Conservation (phyloP, 2,329 filamentous ascomycete species). For the Ophiostoma populinum region DNA sequence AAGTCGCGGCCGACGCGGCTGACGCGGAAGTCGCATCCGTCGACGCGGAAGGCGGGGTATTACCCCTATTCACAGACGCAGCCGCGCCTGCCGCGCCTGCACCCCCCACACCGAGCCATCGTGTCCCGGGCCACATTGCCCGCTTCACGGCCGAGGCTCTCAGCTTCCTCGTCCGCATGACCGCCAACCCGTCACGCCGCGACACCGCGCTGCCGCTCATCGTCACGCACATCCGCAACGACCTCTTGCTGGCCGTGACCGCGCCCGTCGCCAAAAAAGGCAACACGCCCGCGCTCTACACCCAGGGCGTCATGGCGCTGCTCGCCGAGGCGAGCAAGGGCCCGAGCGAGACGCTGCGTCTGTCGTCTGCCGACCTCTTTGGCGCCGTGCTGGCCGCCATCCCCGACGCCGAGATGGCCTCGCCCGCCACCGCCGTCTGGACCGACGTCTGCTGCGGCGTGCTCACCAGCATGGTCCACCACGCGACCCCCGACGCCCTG, state of each 20-base stretch:
- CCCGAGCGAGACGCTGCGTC: constrained; percentile 41
- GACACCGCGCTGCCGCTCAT: constrained; percentile 55
- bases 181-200: constrained; percentile 52
- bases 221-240: constrained; percentile 53
- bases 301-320: constrained; percentile 79
- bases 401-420: constrained; percentile 28
- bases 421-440: constrained; percentile 27
- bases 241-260: constrained; percentile 30
- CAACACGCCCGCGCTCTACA: constrained; percentile 43
- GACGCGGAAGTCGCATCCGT: background rate
- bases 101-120: constrained; percentile 15
- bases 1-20: background rate
- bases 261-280: constrained; percentile 16
- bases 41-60: too few species aligned
- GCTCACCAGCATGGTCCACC: constrained; percentile 67
- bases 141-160: constrained; percentile 89
- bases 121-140: constrained; percentile 71
- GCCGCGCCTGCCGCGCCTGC: background rate
- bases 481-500: constrained; percentile 60
- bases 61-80: too few species aligned
- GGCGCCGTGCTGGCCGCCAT: constrained; percentile 32
- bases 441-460: constrained; percentile 56
- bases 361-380: constrained; percentile 37
- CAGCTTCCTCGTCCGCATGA: constrained; percentile 84
- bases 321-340: constrained; percentile 68